Conservation (phyloP, 129 eudicot species). For the Pulicaria dysenterica region DNA sequence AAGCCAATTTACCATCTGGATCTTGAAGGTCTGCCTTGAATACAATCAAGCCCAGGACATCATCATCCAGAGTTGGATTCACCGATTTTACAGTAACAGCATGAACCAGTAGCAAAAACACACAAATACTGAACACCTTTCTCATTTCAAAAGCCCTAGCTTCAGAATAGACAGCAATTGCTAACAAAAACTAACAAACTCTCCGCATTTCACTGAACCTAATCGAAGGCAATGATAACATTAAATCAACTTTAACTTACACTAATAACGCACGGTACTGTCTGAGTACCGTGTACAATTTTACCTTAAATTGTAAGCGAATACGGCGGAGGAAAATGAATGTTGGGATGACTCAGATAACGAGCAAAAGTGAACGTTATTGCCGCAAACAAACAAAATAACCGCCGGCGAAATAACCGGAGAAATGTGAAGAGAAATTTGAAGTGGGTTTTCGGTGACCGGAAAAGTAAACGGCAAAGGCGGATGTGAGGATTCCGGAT, state of each 20-base stretch:
- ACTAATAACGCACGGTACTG: not conserved
- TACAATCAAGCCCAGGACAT: slow-evolving; percentile 79
- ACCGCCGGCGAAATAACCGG: slow-evolving; percentile 25
- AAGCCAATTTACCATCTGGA: slow-evolving; percentile 61
- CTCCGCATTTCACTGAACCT: slow-evolving; percentile 25
- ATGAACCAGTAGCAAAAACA: slow-evolving; percentile 19
- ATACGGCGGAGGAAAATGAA: slow-evolving; percentile 22
- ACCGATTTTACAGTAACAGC: slow-evolving; percentile 37
- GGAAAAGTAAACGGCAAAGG: slow-evolving; percentile 24
- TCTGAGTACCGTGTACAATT: slow-evolving; percentile 2
- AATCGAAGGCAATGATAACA: slow-evolving; percentile 12
- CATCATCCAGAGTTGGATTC: slow-evolving; percentile 69
- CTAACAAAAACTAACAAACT: slow-evolving; percentile 25
- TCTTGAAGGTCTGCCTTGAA: slow-evolving; percentile 83
- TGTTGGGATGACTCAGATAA: slow-evolving; percentile 5
- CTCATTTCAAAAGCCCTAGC: slow-evolving; percentile 43
- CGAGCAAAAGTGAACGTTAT: not conserved
- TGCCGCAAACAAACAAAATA: not conserved
- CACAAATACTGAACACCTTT: slow-evolving; percentile 24
- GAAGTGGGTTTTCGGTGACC: slow-evolving; percentile 18
- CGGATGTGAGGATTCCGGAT: slow-evolving; percentile 33
- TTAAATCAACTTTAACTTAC: slow-evolving; percentile 20
- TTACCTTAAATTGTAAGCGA: slow-evolving; percentile 1
- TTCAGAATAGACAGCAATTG: slow-evolving; percentile 18
- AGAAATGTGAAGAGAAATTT: slow-evolving; percentile 12